A percentile compares a stretch with the other conserved stretches of the same genome.
Evolutionary conservation across 2,329 filamentous ascomycete species (phyloP).

Genomic region (Cercospora canescens): DNA sequence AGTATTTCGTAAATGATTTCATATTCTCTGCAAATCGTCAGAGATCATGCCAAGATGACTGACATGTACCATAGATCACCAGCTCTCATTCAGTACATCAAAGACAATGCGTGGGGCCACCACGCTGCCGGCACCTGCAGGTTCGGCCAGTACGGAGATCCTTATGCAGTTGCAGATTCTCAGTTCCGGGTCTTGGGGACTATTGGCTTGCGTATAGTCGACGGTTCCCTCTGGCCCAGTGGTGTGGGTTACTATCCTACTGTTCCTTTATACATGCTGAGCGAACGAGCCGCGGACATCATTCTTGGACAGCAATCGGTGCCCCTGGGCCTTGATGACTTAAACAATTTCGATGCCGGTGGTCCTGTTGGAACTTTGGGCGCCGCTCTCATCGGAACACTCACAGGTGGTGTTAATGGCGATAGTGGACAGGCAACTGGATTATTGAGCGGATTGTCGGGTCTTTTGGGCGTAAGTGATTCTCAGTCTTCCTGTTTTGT

Average conservation of each 20-base stretch:
- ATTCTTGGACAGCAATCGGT: constrained; percentile 54
- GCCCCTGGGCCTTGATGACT: constrained; percentile 47
- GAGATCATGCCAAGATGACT: neutral
- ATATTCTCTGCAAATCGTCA: no score
- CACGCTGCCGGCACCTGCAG: constrained; percentile 58
- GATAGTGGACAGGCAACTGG: neutral
- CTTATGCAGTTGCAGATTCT: constrained; percentile 56
- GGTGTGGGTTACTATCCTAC: constrained; percentile 55
- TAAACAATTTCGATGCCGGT: constrained; percentile 43
- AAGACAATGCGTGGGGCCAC: constrained; percentile 53
- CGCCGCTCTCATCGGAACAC: neutral
- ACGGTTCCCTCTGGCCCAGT: constrained; percentile 59
- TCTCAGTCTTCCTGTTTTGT: neutral
- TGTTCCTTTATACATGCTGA: constrained; percentile 56
- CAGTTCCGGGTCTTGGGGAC: constrained; percentile 60
- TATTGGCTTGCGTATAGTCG: constrained; percentile 59
- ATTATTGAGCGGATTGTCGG: neutral
- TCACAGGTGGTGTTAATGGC: neutral
- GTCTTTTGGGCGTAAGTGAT: neutral
- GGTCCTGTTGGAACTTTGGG: constrained; percentile 7
- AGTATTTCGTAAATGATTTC: neutral
- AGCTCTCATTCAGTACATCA: constrained; percentile 49
- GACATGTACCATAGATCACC: constrained; percentile 22
- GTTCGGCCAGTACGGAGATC: constrained; percentile 56
- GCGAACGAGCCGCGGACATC: constrained; percentile 62